Evolutionary conservation across 441 rosid genomes (phyloP).

Genomic region (Geranium incanum): DNA sequence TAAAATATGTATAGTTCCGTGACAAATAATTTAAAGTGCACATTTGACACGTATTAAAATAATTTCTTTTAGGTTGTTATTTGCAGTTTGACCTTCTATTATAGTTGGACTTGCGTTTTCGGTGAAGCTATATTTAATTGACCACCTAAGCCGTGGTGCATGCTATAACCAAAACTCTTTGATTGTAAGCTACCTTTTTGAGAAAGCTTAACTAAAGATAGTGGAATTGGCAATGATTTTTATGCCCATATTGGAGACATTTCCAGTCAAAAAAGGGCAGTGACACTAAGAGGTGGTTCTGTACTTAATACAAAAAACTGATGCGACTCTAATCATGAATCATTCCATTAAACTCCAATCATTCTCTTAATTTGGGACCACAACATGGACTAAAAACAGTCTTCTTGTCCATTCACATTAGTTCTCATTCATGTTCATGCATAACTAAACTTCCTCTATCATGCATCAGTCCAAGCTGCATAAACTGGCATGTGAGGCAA

Average conservation of each 20-base stretch:
- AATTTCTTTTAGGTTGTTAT: too few species aligned
- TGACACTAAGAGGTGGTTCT: background rate
- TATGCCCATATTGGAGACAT: background rate
- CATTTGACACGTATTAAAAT: too few species aligned
- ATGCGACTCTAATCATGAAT: background rate
- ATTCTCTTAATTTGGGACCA: background rate
- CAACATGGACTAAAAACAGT: background rate
- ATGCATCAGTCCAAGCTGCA: background rate
- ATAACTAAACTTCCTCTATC: background rate
- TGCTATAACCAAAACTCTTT: background rate
- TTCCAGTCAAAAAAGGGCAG: background rate
- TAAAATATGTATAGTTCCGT: too few species aligned
- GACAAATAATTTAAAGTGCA: too few species aligned
- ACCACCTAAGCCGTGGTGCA: background rate
- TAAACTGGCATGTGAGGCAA: background rate
- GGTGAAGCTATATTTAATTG: too few species aligned
- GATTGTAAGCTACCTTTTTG: background rate
- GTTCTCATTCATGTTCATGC: background rate
- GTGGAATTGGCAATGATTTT: background rate
- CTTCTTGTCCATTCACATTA: background rate
- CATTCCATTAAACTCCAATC: background rate
- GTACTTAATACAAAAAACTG: background rate
- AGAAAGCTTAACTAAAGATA: background rate
- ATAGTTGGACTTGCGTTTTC: too few species aligned
- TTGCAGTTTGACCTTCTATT: too few species aligned